Conservation (phyloP, 305 asterid species). For the Solanum aculeatissimum region DNA sequence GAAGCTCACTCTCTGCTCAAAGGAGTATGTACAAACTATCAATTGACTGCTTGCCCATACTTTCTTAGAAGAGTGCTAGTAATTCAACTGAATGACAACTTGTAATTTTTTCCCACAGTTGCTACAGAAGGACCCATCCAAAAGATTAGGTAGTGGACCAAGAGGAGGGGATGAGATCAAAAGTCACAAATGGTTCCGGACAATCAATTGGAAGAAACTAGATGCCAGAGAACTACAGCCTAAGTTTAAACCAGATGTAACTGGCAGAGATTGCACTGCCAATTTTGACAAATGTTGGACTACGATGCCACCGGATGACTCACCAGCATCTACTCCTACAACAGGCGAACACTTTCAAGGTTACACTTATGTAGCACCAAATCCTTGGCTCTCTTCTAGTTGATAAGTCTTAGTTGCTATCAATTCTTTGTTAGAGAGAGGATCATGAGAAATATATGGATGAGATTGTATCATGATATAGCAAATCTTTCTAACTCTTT, state of each 20-base stretch:
- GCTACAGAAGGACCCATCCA: conserved; percentile 67
- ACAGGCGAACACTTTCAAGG: conserved; percentile 76
- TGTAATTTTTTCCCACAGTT: conserved; percentile 15
- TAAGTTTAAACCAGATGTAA: conserved; percentile 79
- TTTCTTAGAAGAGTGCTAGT: neutral
- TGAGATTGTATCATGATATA: neutral
- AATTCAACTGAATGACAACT: neutral
- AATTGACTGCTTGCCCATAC: neutral
- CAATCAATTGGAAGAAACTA: conserved; percentile 70
- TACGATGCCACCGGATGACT: conserved; percentile 73
- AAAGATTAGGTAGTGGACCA: conserved; percentile 68
- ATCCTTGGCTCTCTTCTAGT: conserved; percentile 62
- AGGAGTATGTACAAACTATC: conserved; percentile 30
- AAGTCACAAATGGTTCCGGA: conserved; percentile 65
- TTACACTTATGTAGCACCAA: conserved; percentile 74
- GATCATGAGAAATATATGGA: neutral
- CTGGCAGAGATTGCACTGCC: conserved; percentile 72
- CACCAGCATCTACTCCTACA: conserved; percentile 82
- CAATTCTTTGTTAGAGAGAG: neutral
- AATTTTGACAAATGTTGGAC: conserved; percentile 90
- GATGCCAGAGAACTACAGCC: conserved; percentile 57
- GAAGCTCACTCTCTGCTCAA: conserved; percentile 82
- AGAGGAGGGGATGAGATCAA: conserved; percentile 78
- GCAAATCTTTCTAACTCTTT: neutral
- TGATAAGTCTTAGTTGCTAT: conserved; percentile 1